Evolutionary conservation across 164 flowering plant genomes (phyloP), one percentile per base, ranked within the genome.

Genomic region (Sextonia rubra): DNA sequence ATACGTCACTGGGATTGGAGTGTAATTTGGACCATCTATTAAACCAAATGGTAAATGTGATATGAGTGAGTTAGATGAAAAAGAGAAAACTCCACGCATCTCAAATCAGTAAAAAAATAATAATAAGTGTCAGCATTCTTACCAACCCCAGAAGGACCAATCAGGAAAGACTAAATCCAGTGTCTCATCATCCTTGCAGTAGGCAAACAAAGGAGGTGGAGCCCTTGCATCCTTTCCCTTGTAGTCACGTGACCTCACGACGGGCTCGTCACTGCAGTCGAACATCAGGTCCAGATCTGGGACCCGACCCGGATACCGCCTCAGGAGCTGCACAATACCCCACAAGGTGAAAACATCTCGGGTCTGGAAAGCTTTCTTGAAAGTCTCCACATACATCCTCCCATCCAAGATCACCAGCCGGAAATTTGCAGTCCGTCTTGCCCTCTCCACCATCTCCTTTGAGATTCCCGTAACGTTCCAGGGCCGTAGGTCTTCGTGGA

Each of bases 91-190:
- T 3, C 6, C 4, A n/a, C 22, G 6, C 60, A n/a, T 56, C 0
- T 56, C 14, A n/a, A 56, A 22, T 12, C 23, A 61, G 25, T 1
- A n/a, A 12, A 27, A 3, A 6, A 12, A 4, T 1, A 18, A 60
- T 9, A 12, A 60, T 20, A 61, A 61, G 64, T 24, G 27, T 3
- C 0, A 71, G 72, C 12, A 30, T 44, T 1, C 44, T 82, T 85
- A 90, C 96, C 96, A 89, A 56, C 92, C 96, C 96, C 96, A 90
- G 77, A 87, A 90, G 73, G 87, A 74, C 89, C 89, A 86, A 68
- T 86, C 89, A 3, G 89, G 89, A 65, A 86, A 86, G 22, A 80
- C 81, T 20, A 85, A 79, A 55, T 80, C 85, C 58, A 80, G 24
- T 0, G 81, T 60, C 4, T 5, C 7, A 1, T 77, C 74, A 9